Evolutionary conservation across 768 basidiomycete species (phyloP), one percentile per base, ranked within the genome.

Genomic region (Kwoniella botswanensis): DNA sequence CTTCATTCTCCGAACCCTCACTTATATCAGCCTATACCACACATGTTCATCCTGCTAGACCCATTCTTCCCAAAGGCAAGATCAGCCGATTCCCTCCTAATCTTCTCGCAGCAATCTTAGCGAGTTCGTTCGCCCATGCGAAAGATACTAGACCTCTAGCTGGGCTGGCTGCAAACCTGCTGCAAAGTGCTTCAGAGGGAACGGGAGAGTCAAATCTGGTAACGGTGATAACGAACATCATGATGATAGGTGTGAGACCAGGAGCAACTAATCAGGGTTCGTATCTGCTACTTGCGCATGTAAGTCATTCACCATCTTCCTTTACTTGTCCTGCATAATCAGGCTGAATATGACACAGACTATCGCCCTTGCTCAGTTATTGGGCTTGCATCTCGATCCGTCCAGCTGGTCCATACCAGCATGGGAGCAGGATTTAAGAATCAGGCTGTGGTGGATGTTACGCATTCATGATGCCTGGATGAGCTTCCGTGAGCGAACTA

Each of bases 401-500:
- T 53, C 59, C 21, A 29, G 35, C 6, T 75, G 74, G 74, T 54
- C 67, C 2, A 67, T 75, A 11, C 68, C 74, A 26, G n/a, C 52
- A 5, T 71, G 71, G 71, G 74, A 75, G 55, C 67, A 72, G 50
- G 63, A 69, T 17, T 59, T 75, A 2, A 29, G 74, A 11, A 63
- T 75, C 22, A 43, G 71, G 2, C 64, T 75, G 17, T 75, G 74
- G 74, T 75, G 74, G 74, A 53, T 60, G 52, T 59, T 75, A 21
- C 42, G 55, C 10, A 72, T 72, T 7, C 74, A 75, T 56, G 71
- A 75, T 54, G 67, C 74, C 15, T 75, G 74, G 71, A 74, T 75
- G 74, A 65, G 67, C 60, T 70, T 75, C 55, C 56, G 68, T 72
- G 55, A 61, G 71, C 6, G 42, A 46, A 9, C 12, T 9, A 10